These are phyloP conservation scores for Fusarium agapanthi DNA, from an alignment of 2,329 filamentous ascomycete species.

Conservation along the genomic window DNA sequence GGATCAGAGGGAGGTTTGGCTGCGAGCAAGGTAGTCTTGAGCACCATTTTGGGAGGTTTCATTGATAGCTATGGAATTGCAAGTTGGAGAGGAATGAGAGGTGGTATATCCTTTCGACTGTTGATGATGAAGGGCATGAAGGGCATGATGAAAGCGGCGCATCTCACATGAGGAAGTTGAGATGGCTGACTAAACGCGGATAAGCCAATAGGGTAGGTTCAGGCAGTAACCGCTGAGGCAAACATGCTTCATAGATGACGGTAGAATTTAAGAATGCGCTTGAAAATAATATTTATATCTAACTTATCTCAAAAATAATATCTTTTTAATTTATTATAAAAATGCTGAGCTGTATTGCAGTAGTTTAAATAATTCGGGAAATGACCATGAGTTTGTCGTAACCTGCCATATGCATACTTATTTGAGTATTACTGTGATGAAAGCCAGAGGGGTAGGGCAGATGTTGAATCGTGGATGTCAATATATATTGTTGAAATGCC, in stretches of 20 bases:
- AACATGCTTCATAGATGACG: not conserved
- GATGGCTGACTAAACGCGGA: not conserved
- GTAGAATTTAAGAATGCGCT: too few relatives aligned
- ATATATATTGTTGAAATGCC: rapidly evolving
- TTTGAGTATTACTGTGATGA: not conserved
- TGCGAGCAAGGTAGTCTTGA: not conserved
- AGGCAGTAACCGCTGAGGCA: not conserved
- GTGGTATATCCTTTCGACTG: rapidly evolving
- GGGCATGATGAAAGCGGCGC: not conserved
- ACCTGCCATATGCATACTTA: not conserved
- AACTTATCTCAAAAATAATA: too few relatives aligned
- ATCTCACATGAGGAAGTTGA: not conserved
- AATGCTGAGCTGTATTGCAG: not conserved
- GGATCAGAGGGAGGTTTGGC: not conserved
- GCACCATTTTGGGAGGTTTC: not conserved
- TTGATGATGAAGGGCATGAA: not conserved
- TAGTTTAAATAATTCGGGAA: not conserved
- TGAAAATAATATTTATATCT: not conserved
- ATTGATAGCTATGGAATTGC: too few relatives aligned
- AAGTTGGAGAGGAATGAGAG: rapidly evolving
- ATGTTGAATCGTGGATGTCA: too few relatives aligned
- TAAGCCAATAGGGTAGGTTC: not conserved
- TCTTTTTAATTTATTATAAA: too few relatives aligned
- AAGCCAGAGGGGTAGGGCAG: not conserved
- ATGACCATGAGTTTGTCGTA: not conserved